Percentiles rank a stretch among this genome's conserved stretches.
Conservation (phyloP, 2,329 filamentous ascomycete species). For the Tothia fuscella region DNA sequence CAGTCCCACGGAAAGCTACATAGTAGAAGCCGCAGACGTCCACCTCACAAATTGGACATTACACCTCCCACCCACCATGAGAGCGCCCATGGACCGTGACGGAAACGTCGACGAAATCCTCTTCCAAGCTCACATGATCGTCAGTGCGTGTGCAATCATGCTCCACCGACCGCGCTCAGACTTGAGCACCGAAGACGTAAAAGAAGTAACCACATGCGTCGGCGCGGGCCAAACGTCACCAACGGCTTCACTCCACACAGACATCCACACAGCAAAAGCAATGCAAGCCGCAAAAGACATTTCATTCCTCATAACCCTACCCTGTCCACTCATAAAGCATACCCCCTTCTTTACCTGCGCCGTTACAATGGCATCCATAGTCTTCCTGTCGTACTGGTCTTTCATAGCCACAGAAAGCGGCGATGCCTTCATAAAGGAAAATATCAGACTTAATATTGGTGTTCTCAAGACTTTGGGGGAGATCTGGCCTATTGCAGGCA, state of each 20-base stretch:
- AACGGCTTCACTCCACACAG: constrained; percentile 40
- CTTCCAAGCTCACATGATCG: constrained; percentile 81
- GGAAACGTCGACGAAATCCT: constrained; percentile 77
- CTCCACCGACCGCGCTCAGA: constrained; percentile 32
- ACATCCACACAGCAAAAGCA: constrained; percentile 66
- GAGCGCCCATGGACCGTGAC: constrained; percentile 54
- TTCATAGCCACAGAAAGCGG: constrained; percentile 30
- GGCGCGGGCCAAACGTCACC: constrained; percentile 37
- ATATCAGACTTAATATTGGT: constrained; percentile 67
- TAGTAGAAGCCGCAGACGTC: constrained; percentile 45
- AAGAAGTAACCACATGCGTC: constrained; percentile 49
- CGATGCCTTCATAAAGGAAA: constrained; percentile 58
- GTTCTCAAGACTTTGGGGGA: constrained; percentile 55
- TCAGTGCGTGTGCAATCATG: constrained; percentile 33
- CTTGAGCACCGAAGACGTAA: constrained; percentile 24
- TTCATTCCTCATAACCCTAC: constrained; percentile 61
- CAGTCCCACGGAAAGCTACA: constrained; percentile 28
- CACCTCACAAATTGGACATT: constrained; percentile 65
- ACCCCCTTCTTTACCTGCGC: constrained; percentile 78
- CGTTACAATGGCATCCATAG: constrained; percentile 65
- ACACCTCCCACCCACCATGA: constrained; percentile 62
- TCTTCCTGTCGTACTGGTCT: constrained; percentile 71
- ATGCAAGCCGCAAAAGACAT: constrained; percentile 69
- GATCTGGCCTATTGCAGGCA: constrained; percentile 61
- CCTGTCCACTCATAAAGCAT: constrained; percentile 58